Base-by-base conservation (phyloP, 306 rosid genomes). In the Pyrus pyrifolia region DNA sequence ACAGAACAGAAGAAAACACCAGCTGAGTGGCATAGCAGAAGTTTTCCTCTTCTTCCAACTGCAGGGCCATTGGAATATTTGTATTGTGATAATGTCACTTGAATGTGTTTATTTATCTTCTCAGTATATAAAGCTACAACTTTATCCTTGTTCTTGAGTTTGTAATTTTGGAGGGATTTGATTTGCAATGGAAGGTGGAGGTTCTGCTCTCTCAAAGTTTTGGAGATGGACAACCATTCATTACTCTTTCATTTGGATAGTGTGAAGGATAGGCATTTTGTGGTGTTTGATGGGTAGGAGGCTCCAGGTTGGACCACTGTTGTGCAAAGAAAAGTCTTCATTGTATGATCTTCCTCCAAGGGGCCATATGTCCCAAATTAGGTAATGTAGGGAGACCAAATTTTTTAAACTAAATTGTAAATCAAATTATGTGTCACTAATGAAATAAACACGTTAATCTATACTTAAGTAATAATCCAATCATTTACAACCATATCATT, bases 201-300 rank as follows among this genome's bases (percentile, higher is more conserved):
- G 84, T 80, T 33, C 11, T 30, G 57, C 22, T 73, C 76, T 78
- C 75, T 83, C 81, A 69, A 33, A 70, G 76, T 77, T 77, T 15
- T 66, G 72, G 70, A 67, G 82, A 25, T 75, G 88, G 81, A 81
- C 25, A 73, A 81, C 93, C 96, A 87, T 86, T 80, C 87, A 14
- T 76, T 92, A 51, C 44, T 40, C 73, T 66, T 64, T 51, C 78
- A 76, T 85, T 6, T 65, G 71, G 97, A 92, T 92, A 89, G 84
- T 79, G 88, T 85, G 88, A 18, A 72, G 79, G 93, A 92, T 88
- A 86, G 81, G 83, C 76, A 81, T 81, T 85, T 80, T 52, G 84
- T 76, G 86, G 87, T 81, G 80, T 85, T 81, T 86, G 84, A 78
- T 77, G 75, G 89, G 83, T 86, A 71, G 83, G 53, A 68, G 44